Conservation (phyloP, 2,329 filamentous ascomycete genomes). For the Leptographium radiaticola region DNA sequence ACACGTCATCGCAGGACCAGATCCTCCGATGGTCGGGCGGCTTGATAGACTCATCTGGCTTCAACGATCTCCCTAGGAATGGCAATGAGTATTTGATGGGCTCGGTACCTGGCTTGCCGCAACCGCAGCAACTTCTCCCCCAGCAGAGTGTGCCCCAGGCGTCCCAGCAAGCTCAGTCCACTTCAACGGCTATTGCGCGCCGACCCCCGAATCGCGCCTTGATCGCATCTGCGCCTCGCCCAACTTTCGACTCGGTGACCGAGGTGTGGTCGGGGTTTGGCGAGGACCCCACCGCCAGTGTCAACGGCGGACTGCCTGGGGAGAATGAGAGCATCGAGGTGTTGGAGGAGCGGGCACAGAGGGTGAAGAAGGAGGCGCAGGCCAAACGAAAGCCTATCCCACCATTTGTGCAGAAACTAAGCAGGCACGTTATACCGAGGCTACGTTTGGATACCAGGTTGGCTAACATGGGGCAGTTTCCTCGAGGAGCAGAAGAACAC, state of each 20-base stretch:
- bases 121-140: constrained; percentile 12
- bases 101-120: constrained; percentile 15
- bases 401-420: constrained; percentile 93
- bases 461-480: constrained; percentile 47
- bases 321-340: constrained; percentile 64
- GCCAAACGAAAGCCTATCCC: constrained; percentile 91
- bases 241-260: constrained; percentile 23
- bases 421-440: constrained; percentile 51
- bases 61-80: constrained; percentile 22
- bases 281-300: constrained; percentile 20
- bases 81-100: constrained; percentile 27
- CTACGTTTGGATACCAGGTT: background rate
- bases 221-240: constrained; percentile 27
- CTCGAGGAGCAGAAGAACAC: constrained; percentile 87
- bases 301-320: constrained; percentile 16
- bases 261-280: constrained; percentile 29
- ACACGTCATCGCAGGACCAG: constrained; percentile 30
- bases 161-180: constrained; percentile 7
- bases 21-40: constrained; percentile 31
- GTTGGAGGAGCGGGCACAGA: constrained; percentile 64
- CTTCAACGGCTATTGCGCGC: constrained; percentile 39
- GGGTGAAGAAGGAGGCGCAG: constrained; percentile 78
- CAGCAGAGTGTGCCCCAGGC: constrained; percentile 14
- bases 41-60: constrained; percentile 21
- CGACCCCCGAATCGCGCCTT: constrained; percentile 38